Evolutionary conservation across 2,329 filamentous ascomycete species (phyloP).

Genomic region (Aureobasidium vineae): DNA sequence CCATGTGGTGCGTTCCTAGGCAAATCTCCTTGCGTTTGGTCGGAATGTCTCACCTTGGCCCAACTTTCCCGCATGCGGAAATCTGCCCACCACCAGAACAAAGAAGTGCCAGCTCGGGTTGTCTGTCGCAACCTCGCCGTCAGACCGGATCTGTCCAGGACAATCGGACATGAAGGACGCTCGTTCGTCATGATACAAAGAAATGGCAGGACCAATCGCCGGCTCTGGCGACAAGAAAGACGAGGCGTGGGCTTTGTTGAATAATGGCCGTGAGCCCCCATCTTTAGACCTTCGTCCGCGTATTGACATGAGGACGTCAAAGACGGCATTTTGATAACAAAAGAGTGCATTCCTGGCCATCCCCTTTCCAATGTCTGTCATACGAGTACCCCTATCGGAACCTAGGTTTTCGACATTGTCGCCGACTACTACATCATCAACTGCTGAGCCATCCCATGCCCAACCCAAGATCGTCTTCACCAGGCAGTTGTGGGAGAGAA

Average conservation of each 20-base stretch:
- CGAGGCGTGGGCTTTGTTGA: slow-evolving; percentile 4
- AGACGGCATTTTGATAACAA: slow-evolving; percentile 25
- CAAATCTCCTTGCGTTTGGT: slow-evolving; percentile 36
- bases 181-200: slow-evolving; percentile 27
- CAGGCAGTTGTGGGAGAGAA: slow-evolving; percentile 42
- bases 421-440: slow-evolving; percentile 17
- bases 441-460: slow-evolving; percentile 16
- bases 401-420: slow-evolving; percentile 19
- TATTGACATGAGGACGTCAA: slow-evolving; percentile 15
- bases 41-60: slow-evolving; percentile 38
- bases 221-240: slow-evolving; percentile 20
- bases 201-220: slow-evolving; percentile 18
- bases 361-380: slow-evolving; percentile 29
- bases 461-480: slow-evolving; percentile 38
- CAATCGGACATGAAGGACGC: slow-evolving; percentile 25
- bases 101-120: slow-evolving; percentile 34
- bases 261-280: slow-evolving; percentile 20
- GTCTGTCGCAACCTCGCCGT: slow-evolving; percentile 22
- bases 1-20: slow-evolving; percentile 34
- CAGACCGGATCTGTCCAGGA: slow-evolving; percentile 23
- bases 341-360: slow-evolving; percentile 28
- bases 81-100: slow-evolving; percentile 38
- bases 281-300: slow-evolving; percentile 24
- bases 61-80: slow-evolving; percentile 37
- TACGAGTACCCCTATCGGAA: slow-evolving; percentile 28